A percentile compares a stretch with the other conserved stretches of the same genome.
Conservation (phyloP, 129 eudicot species). For the Helichrysum umbraculigerum region DNA sequence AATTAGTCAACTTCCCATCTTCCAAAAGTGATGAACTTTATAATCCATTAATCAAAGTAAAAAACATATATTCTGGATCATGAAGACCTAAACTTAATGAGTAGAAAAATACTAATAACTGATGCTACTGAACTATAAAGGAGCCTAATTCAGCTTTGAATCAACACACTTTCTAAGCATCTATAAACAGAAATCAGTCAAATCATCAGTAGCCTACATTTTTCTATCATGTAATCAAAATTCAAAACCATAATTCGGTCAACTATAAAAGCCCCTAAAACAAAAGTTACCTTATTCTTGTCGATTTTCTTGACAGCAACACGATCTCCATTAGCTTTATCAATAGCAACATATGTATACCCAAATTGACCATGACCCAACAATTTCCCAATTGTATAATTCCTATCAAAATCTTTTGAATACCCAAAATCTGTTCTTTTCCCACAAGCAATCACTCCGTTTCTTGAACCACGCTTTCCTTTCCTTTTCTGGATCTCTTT, state of each 20-base stretch:
- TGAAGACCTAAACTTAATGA: not conserved
- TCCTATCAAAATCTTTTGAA: constrained; percentile 68
- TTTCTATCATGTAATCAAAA: not conserved
- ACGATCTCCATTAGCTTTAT: constrained; percentile 81
- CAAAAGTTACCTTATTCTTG: constrained; percentile 68
- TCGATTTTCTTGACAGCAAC: constrained; percentile 98
- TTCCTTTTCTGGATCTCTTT: constrained; percentile 23
- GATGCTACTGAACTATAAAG: constrained; percentile 14
- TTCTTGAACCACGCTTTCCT: constrained; percentile 21
- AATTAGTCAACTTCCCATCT: constrained; percentile 25
- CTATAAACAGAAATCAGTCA: not conserved
- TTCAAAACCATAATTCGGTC: constrained; percentile 6
- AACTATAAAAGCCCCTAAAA: not conserved
- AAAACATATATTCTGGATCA: not conserved
- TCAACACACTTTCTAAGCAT: not conserved
- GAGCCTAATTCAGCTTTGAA: not conserved
- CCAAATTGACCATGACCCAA: constrained; percentile 99
- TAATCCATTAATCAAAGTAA: not conserved
- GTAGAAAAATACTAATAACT: not conserved
- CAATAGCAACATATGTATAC: constrained; percentile 85
- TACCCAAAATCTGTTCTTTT: constrained; percentile 93
- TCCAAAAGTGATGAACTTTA: constrained; percentile 8
- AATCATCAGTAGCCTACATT: constrained; percentile 9
- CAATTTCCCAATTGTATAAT: constrained; percentile 73
- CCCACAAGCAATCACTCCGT: constrained; percentile 61